Base-by-base conservation (phyloP, 805 yeast species). In the Metschnikowia anglica region DNA sequence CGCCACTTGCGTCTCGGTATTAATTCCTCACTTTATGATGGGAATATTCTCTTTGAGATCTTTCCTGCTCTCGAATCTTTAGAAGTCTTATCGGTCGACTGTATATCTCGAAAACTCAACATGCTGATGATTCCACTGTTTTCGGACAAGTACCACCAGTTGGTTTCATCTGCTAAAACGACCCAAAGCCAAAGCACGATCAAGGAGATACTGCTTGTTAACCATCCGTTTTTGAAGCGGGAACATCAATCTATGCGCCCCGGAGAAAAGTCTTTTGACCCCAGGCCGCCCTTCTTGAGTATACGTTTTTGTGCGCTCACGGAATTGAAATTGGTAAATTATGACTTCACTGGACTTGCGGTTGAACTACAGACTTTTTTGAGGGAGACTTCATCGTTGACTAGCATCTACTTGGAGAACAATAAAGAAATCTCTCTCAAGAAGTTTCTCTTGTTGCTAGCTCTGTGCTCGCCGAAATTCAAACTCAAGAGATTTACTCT, bases 321-420 rank as follows among this genome's bases (percentile, higher is more conserved):
- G 3, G 59, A 51, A 24, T 44, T 68, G 11, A 54, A 61, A 2
- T 41, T 69, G 7, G 63, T 59, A 0, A 61, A 65, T n/a, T 66
- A 54, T 44, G 66, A 66, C 39, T 66, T 70, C 37, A 35, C 39
- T 1, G 56, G 59, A 30, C 43, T 46, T 9, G 56, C 63, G 6
- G 41, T 28, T 2, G 30, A 23, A 1, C 26, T 43, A 2, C 42
- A 37, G 29, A 12, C 35, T 1, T 43, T 43, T 10, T 19, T 37
- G 10, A 28, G 37, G 15, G 32, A 31, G 3, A 25, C 37, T 9
- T 18, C 39, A 3, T 32, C 18, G 5, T 36, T 43, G 27, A 33
- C 29, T 3, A 42, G 37, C 7, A 12, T 70, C 2, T 55, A 58
- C 20, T 43, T 70, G 19, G 74, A 70, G 40, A 65, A 68, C 47